Percentiles rank a stretch among this genome's conserved stretches.
Evolutionary conservation across 2,329 filamentous ascomycete species (phyloP).

Genomic region (Ophiosphaerella narmari): DNA sequence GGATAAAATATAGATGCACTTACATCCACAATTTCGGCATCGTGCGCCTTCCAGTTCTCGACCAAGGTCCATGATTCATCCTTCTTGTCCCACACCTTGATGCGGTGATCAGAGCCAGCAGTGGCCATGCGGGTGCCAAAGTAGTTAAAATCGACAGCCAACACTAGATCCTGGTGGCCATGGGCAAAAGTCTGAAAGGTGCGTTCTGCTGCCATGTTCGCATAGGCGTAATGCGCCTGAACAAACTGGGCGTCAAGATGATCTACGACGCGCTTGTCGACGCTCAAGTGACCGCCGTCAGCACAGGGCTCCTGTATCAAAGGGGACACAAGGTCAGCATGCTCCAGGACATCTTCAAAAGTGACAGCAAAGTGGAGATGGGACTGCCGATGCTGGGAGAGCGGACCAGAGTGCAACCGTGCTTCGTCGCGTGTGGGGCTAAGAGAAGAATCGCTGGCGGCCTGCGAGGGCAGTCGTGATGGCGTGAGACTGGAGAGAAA

Average conservation of each 20-base stretch:
- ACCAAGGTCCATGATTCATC: slow-evolving; percentile 76
- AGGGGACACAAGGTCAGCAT: slow-evolving; percentile 38
- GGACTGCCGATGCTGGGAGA: slow-evolving; percentile 34
- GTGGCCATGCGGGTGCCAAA: slow-evolving; percentile 92
- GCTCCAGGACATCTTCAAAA: slow-evolving; percentile 36
- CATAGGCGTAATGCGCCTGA: slow-evolving; percentile 34
- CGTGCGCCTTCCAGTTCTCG: slow-evolving; percentile 89
- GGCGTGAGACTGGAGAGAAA: slow-evolving; percentile 44
- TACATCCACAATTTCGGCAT: slow-evolving; percentile 87
- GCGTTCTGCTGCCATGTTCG: slow-evolving; percentile 43
- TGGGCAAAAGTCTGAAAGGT: slow-evolving; percentile 66
- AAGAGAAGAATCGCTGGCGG: slow-evolving; percentile 45
- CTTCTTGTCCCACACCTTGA: slow-evolving; percentile 88
- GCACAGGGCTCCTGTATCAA: slow-evolving; percentile 42
- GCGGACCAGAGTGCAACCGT: slow-evolving; percentile 32
- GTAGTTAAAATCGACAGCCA: slow-evolving; percentile 86
- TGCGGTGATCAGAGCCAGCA: slow-evolving; percentile 87
- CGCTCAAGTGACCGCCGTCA: slow-evolving; percentile 31
- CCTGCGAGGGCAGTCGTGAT: slow-evolving; percentile 44
- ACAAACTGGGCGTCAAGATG: slow-evolving; percentile 37
- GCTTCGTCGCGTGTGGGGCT: slow-evolving; percentile 41
- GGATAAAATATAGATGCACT: slow-evolving; percentile 35
- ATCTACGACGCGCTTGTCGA: slow-evolving; percentile 31
- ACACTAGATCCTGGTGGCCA: slow-evolving; percentile 78
- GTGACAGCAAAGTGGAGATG: slow-evolving; percentile 37